Percentiles rank a stretch among this genome's conserved stretches.
Conservation (phyloP, 106 monocot genomes). For the Dendrobium officinale region DNA sequence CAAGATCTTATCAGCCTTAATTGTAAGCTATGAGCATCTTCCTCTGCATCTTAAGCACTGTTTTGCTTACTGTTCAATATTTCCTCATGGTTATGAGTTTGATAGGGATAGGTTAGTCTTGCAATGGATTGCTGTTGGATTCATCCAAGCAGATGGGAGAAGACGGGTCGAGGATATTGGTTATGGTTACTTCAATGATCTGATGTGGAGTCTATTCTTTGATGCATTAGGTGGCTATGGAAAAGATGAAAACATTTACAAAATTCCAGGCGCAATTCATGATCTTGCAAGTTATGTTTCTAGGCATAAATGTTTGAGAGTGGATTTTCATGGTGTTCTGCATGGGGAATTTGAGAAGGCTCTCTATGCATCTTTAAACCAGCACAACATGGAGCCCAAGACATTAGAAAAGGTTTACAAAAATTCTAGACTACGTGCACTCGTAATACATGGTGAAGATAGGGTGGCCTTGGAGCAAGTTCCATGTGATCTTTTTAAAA, state of each 20-base stretch:
- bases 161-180: neutral
- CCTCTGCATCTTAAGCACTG: neutral
- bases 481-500: too few relatives aligned
- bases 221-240: neutral
- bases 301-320: neutral
- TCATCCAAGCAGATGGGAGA: neutral
- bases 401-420: too few relatives aligned
- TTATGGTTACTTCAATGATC: neutral
- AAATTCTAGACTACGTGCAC: too few relatives aligned
- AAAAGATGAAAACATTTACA: neutral
- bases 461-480: too few relatives aligned
- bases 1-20: neutral
- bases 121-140: neutral
- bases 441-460: too few relatives aligned
- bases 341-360: neutral
- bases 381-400: too few relatives aligned
- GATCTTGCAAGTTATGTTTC: neutral
- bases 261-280: neutral
- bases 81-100: neutral
- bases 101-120: neutral
- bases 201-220: neutral
- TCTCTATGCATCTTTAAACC: too few relatives aligned
- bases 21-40: neutral
- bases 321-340: neutral
- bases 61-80: neutral